Conservation (phyloP, 768 basidiomycete genomes). For the Xerocomus potaroensis region DNA sequence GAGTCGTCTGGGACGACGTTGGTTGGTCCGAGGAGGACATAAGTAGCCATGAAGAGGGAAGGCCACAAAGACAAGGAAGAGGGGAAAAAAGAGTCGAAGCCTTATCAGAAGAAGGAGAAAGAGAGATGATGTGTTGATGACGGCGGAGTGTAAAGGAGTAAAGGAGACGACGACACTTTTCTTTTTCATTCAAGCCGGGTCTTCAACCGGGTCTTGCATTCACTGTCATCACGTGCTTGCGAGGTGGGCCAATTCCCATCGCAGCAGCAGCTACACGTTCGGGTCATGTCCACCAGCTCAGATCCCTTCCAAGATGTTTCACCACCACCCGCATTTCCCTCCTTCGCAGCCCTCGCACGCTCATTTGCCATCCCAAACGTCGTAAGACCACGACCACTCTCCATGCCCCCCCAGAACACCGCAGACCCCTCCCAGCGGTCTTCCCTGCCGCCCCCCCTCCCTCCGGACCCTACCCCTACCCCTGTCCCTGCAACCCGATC, state of each 20-base stretch:
- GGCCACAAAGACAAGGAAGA: neutral
- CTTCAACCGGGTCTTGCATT: too few species aligned
- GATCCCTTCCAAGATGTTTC: conserved; percentile 12
- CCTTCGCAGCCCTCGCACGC: conserved; percentile 59
- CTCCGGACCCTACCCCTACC: conserved; percentile 4
- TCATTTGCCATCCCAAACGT: conserved; percentile 58
- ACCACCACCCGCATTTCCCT: conserved; percentile 1
- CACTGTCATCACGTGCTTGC: conserved; percentile 7
- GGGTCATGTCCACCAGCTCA: too few species aligned
- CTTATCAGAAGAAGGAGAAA: conserved; percentile 3
- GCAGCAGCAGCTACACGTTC: too few species aligned
- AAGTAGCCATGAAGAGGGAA: conserved; percentile 48
- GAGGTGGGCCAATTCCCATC: too few species aligned
- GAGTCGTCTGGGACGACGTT: conserved; percentile 69
- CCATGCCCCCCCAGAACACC: conserved; percentile 33
- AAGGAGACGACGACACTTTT: too few species aligned
- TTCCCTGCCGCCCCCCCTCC: too few species aligned
- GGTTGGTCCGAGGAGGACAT: conserved; percentile 66
- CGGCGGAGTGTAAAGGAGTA: conserved; percentile 12
- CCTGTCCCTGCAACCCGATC: too few species aligned
- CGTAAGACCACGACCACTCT: too few species aligned
- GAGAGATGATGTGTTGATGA: too few species aligned
- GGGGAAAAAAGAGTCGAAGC: neutral
- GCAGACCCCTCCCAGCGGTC: too few species aligned
- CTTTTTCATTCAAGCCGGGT: too few species aligned